Percentiles rank a stretch among this genome's conserved stretches.
phyloP scores from a whole-genome alignment of 1,139 yeast species.

The Candida mesenterica region DNA sequence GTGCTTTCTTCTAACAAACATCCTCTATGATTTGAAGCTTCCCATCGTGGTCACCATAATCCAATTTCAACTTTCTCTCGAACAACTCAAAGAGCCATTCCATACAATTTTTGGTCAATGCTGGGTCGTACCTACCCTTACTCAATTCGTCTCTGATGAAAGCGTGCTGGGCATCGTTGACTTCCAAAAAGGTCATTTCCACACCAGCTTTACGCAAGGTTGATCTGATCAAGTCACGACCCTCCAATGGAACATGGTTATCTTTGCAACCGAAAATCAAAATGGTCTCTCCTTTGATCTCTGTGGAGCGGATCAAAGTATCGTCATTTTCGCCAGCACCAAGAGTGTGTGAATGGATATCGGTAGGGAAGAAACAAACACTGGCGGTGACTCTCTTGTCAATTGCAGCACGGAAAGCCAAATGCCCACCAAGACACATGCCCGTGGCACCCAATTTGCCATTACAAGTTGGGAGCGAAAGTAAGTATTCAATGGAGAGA shows the following conservation, averaged over 20 bases:
- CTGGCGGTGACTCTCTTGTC: conserved; percentile 66
- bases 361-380: conserved; percentile 80
- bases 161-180: conserved; percentile 81
- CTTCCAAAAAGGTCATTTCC: conserved; percentile 68
- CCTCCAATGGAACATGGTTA: conserved; percentile 77
- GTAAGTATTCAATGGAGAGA: conserved; percentile 62
- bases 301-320: conserved; percentile 56
- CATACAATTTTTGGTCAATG: conserved; percentile 65
- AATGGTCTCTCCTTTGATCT: conserved; percentile 58
- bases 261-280: conserved; percentile 78
- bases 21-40: conserved; percentile 51
- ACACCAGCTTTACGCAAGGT: conserved; percentile 60
- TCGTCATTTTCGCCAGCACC: conserved; percentile 67
- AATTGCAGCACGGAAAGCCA: conserved; percentile 71
- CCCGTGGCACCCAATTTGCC: conserved; percentile 82
- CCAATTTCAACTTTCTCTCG: conserved; percentile 64
- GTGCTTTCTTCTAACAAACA: conserved; percentile 55
- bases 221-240: conserved; percentile 68
- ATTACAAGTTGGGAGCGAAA: conserved; percentile 58
- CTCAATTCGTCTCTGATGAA: conserved; percentile 76
- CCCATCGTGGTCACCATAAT: conserved; percentile 62
- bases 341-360: conserved; percentile 64
- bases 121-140: conserved; percentile 78
- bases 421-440: conserved; percentile 85
- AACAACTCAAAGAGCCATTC: conserved; percentile 70